Conservation (phyloP, 371 early-diverging fungal genomes). For the Mortierella sp. region DNA sequence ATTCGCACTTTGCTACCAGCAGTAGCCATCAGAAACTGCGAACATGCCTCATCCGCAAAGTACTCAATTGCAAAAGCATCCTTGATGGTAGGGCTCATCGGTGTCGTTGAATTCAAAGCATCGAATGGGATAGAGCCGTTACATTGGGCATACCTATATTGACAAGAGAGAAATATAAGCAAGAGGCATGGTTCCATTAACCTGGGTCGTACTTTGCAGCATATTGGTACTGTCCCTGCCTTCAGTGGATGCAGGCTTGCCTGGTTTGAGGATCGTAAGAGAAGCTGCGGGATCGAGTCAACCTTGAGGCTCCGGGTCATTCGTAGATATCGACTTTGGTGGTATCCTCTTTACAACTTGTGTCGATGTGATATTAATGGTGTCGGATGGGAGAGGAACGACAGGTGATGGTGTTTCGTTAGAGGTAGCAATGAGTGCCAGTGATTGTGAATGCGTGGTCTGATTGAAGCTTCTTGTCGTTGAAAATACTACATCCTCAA, state of each 20-base stretch:
- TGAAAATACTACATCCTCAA: not conserved
- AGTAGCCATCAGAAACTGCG: not conserved
- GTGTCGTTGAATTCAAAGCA: not conserved
- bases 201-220: not conserved
- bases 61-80: conserved; percentile 11
- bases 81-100: not conserved
- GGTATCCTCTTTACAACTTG: not conserved
- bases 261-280: not conserved
- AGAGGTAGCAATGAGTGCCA: not conserved
- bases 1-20: too few species aligned
- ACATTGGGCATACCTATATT: not conserved
- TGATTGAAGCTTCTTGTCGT: not conserved
- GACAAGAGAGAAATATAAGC: conserved; percentile 5
- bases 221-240: not conserved
- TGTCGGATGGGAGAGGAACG: not conserved
- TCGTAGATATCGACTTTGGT: not conserved
- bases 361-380: too few species aligned
- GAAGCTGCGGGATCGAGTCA: not conserved
- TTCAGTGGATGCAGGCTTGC: not conserved
- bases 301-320: not conserved
- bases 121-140: too few species aligned
- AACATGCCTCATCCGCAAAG: conserved; percentile 9
- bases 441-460: not conserved
- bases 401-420: not conserved
- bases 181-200: conserved; percentile 4